Conservation (phyloP, 805 yeast species). For the Candida ponderosae region DNA sequence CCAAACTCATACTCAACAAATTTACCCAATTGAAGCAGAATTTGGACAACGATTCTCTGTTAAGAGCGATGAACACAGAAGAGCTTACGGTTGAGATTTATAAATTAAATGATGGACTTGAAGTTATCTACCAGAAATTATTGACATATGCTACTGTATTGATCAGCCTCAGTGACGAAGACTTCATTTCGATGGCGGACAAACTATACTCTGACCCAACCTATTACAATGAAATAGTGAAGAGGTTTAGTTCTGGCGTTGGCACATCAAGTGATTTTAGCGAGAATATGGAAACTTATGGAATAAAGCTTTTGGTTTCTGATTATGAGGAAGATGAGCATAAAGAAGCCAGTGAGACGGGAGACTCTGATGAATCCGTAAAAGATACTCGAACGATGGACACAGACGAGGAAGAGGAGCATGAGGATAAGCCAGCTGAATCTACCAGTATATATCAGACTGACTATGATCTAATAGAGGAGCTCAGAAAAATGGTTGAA, state of each 20-base stretch:
- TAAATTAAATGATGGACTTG: neutral
- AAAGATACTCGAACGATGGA: neutral
- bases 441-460: too few relatives aligned
- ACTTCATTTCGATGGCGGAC: conserved; percentile 1
- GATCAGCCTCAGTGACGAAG: conserved; percentile 1
- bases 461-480: too few relatives aligned
- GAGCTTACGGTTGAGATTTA: neutral
- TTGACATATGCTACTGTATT: neutral
- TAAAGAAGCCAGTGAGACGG: neutral
- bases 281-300: neutral
- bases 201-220: neutral
- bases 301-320: neutral
- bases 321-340: neutral
- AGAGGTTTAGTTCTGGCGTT: too few relatives aligned
- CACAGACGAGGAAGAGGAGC: neutral
- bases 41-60: neutral
- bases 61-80: neutral
- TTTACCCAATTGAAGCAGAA: too few relatives aligned
- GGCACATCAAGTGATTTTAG: too few relatives aligned
- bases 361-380: neutral
- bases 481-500: too few relatives aligned
- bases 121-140: neutral
- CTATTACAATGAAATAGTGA: neutral
- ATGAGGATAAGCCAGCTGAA: too few relatives aligned
- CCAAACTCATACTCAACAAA: too few relatives aligned